Conservation (phyloP, 2,329 filamentous ascomycete species). For the Colletotrichum filicis region DNA sequence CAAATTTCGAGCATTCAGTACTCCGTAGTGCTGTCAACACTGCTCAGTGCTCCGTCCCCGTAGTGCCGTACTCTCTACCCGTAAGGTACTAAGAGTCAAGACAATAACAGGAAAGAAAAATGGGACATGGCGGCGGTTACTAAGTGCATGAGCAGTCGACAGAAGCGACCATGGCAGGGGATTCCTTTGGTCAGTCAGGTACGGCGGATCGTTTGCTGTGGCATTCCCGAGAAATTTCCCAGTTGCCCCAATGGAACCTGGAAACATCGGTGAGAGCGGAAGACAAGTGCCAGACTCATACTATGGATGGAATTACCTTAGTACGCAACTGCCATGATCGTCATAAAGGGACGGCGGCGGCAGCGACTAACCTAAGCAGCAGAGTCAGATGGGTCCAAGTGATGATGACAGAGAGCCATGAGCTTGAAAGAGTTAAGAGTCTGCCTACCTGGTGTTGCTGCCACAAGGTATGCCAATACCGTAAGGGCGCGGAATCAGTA, state of each 20-base stretch:
- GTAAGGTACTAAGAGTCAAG: neutral
- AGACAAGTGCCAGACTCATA: neutral
- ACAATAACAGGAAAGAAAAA: neutral
- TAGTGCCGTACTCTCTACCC: too few species aligned
- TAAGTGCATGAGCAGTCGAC: neutral
- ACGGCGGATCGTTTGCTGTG: neutral
- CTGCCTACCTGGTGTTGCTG: neutral
- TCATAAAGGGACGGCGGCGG: neutral
- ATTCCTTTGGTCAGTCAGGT: neutral
- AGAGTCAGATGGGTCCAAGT: neutral
- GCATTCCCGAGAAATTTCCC: slow-evolving; percentile 28
- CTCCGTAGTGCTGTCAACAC: neutral
- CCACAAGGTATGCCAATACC: slow-evolving; percentile 13
- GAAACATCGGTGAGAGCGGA: slow-evolving; percentile 3
- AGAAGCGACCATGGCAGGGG: neutral
- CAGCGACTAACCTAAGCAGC: neutral
- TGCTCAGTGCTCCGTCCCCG: too few species aligned
- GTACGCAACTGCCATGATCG: neutral
- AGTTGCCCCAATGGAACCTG: neutral
- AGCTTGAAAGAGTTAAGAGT: too few species aligned
- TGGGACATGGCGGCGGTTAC: neutral
- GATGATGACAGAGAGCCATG: neutral
- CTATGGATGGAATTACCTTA: neutral
- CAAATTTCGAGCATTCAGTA: neutral
- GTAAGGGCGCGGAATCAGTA: neutral